phyloP scores from a whole-genome alignment of 176 grass and related monocot species.

The Ananas comosus region DNA sequence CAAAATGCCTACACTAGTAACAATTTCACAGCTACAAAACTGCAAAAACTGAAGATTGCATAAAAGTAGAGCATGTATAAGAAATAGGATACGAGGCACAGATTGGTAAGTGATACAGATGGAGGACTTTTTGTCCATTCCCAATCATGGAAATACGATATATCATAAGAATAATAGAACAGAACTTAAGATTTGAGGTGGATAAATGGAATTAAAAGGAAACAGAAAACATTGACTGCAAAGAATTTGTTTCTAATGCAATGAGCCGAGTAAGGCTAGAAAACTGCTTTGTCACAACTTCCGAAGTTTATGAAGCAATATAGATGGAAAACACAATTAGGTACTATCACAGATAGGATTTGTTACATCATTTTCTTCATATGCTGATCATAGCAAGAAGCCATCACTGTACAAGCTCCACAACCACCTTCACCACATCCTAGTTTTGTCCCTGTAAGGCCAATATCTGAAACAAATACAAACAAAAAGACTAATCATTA shows the following conservation, averaged over 20 bases:
- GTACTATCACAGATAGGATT: constrained; percentile 12
- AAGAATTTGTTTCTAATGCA: not conserved
- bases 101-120: too few species aligned
- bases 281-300: not conserved
- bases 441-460: constrained; percentile 84
- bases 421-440: constrained; percentile 98
- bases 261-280: not conserved
- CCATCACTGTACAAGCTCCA: constrained; percentile 95
- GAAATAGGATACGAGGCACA: not conserved
- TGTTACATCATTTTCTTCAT: constrained; percentile 68
- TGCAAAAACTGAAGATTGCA: not conserved
- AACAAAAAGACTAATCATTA: constrained; percentile 5
- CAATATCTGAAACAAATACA: constrained; percentile 45
- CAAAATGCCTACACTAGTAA: constrained; percentile 66
- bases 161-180: not conserved
- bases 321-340: not conserved
- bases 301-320: constrained; percentile 1
- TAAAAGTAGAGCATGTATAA: not conserved
- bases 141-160: not conserved
- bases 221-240: not conserved
- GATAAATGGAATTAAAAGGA: not conserved
- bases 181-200: not conserved
- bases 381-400: constrained; percentile 58
- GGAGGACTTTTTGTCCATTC: not conserved
- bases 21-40: not conserved